A percentile compares a stretch with the other conserved stretches of the same genome.
Conservation (phyloP, 192 early-diverging fungal species). For the Coemansia biformis region DNA sequence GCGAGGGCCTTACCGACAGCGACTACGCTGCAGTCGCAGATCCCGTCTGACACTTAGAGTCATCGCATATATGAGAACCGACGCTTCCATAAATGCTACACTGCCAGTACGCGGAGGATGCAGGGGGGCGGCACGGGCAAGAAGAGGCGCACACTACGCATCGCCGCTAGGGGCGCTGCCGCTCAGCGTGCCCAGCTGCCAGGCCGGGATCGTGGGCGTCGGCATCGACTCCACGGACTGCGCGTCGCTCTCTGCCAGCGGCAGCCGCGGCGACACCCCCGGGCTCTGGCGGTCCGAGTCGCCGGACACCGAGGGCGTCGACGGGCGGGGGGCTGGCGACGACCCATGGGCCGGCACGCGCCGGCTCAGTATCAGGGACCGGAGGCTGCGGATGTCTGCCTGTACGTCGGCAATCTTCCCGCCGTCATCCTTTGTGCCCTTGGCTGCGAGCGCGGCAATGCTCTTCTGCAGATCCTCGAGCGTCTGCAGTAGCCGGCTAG, state of each 20-base stretch:
- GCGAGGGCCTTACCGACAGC: conserved; percentile 34
- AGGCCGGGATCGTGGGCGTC: conserved; percentile 57
- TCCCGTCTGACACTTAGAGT: too few species aligned
- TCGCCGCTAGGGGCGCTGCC: too few species aligned
- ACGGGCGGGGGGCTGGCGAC: conserved; percentile 32
- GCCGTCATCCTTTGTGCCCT: conserved; percentile 12
- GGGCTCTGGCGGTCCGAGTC: not conserved
- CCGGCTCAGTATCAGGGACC: conserved; percentile 83
- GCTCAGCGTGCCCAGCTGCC: conserved; percentile 67
- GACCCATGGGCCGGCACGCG: conserved; percentile 55
- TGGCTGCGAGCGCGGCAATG: conserved; percentile 17
- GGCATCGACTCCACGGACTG: conserved; percentile 15
- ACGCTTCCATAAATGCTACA: too few species aligned
- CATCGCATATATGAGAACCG: too few species aligned
- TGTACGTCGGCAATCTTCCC: conserved; percentile 66
- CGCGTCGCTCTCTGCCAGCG: conserved; percentile 5
- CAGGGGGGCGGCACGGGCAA: too few species aligned
- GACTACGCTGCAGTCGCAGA: conserved; percentile 15
- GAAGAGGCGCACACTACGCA: too few species aligned
- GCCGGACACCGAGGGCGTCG: conserved; percentile 18
- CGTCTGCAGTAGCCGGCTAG: conserved; percentile 28
- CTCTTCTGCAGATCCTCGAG: conserved; percentile 46
- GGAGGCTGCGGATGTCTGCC: conserved; percentile 88
- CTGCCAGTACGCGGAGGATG: too few species aligned
- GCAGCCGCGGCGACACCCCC: not conserved